phyloP scores from a whole-genome alignment of 768 basidiomycete genomes.

The Leucosporidium creatinivorum region DNA sequence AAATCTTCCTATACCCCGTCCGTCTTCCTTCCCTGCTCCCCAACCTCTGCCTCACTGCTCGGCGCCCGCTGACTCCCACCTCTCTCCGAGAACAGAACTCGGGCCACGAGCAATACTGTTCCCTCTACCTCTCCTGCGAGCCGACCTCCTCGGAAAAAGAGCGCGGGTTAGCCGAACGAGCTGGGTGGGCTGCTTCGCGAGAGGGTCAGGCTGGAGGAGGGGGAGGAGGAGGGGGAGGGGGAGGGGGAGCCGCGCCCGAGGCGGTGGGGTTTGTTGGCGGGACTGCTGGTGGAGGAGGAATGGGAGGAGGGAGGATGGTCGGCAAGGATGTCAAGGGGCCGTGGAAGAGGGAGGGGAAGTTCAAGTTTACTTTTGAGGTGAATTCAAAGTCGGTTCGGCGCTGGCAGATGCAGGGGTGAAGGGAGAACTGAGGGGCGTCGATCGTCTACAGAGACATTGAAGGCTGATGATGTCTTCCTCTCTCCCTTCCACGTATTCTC shows the following conservation, averaged over 20 bases:
- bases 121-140: conserved; percentile 37
- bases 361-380: conserved; percentile 33
- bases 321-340: conserved; percentile 17
- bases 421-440: too few species aligned
- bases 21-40: conserved; percentile 13
- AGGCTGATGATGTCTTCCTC: too few species aligned
- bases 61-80: too few species aligned
- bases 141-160: conserved; percentile 42
- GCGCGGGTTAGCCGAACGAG: conserved; percentile 13
- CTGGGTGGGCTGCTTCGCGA: background rate
- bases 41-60: too few species aligned
- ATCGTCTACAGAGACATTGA: too few species aligned
- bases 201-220: background rate
- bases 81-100: conserved; percentile 13
- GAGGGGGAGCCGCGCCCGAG: background rate
- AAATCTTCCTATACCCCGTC: conserved; percentile 44
- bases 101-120: conserved; percentile 30
- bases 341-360: conserved; percentile 26
- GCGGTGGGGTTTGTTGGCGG: too few species aligned
- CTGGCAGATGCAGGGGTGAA: too few species aligned
- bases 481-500: background rate
- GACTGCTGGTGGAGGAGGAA: background rate
- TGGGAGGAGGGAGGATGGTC: conserved; percentile 2
- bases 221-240: too few species aligned
- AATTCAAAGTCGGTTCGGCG: too few species aligned